Conservation (phyloP, 2,329 filamentous ascomycete species). For the Alternaria gaisen region DNA sequence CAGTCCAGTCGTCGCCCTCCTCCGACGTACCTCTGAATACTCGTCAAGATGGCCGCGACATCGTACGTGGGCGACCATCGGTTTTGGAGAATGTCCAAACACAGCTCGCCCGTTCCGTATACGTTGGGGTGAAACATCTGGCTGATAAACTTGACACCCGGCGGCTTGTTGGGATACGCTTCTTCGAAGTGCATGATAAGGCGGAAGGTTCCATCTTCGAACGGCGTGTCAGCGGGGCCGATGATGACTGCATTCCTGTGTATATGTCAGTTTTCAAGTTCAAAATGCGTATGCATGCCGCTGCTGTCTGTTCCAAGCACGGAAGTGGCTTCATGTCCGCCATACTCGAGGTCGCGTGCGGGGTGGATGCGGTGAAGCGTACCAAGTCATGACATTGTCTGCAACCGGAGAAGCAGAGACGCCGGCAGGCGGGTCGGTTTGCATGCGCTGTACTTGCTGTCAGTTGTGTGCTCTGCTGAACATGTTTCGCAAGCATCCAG, state of each 20-base stretch:
- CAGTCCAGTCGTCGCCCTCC: neutral
- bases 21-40: slow-evolving; percentile 83
- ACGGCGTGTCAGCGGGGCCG: slow-evolving; percentile 93
- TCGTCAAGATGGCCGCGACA: slow-evolving; percentile 94
- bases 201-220: slow-evolving; percentile 96
- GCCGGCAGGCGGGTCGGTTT: slow-evolving; percentile 95
- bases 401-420: slow-evolving; percentile 96
- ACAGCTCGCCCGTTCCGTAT: slow-evolving; percentile 95
- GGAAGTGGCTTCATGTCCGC: neutral
- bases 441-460: slow-evolving; percentile 78
- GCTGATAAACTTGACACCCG: slow-evolving; percentile 97
- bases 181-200: slow-evolving; percentile 99
- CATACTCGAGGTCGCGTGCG: slow-evolving; percentile 37
- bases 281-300: neutral
- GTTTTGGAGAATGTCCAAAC: slow-evolving; percentile 96
- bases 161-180: slow-evolving; percentile 98
- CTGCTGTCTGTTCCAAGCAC: neutral
- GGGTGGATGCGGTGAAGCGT: slow-evolving; percentile 43
- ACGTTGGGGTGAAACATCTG: slow-evolving; percentile 99
- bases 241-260: slow-evolving; percentile 97
- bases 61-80: slow-evolving; percentile 99
- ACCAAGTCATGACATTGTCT: slow-evolving; percentile 98
- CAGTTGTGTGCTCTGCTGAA: slow-evolving; percentile 18
- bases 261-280: slow-evolving; percentile 35
- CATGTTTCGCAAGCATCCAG: neutral